These are phyloP conservation scores for Ceriops tagal DNA, from an alignment of 345 rosid species.

Conservation along the genomic window DNA sequence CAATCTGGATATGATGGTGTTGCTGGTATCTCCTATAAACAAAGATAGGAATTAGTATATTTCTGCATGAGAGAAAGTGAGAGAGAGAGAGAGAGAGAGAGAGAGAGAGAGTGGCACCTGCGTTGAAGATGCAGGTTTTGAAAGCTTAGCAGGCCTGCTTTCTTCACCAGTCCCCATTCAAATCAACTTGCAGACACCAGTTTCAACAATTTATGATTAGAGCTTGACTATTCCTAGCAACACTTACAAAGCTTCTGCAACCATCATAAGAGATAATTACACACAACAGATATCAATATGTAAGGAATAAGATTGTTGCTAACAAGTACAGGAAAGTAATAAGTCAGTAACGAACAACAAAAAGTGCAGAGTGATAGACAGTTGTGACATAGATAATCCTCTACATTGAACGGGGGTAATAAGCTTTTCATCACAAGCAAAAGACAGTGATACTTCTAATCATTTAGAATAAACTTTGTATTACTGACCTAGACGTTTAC, in stretches of 20 bases:
- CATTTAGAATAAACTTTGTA: no score
- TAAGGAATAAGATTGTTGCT: background rate
- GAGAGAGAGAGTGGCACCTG: conserved; percentile 42
- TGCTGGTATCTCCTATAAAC: conserved; percentile 59
- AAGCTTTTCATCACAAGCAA: no score
- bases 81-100: background rate
- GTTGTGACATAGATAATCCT: no score
- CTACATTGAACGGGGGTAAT: no score
- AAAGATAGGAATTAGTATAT: conserved; percentile 10
- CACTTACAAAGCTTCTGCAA: conserved; percentile 31
- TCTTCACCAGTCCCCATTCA: conserved; percentile 82
- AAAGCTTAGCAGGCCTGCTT: conserved; percentile 56
- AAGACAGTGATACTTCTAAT: no score
- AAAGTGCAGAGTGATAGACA: no score
- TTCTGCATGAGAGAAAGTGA: background rate
- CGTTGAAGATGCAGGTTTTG: conserved; percentile 66
- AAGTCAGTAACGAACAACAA: no score
- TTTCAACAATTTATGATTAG: conserved; percentile 17
- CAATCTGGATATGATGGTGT: conserved; percentile 80
- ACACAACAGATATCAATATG: conserved; percentile 11
- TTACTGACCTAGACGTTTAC: no score
- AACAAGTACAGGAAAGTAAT: no score
- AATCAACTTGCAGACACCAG: conserved; percentile 12
- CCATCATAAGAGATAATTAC: conserved; percentile 9
- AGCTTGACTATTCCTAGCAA: background rate